A percentile compares a stretch with the other conserved stretches of the same genome.
phyloP scores from a whole-genome alignment of 179 eudicot species.

The Silene noctiflora region DNA sequence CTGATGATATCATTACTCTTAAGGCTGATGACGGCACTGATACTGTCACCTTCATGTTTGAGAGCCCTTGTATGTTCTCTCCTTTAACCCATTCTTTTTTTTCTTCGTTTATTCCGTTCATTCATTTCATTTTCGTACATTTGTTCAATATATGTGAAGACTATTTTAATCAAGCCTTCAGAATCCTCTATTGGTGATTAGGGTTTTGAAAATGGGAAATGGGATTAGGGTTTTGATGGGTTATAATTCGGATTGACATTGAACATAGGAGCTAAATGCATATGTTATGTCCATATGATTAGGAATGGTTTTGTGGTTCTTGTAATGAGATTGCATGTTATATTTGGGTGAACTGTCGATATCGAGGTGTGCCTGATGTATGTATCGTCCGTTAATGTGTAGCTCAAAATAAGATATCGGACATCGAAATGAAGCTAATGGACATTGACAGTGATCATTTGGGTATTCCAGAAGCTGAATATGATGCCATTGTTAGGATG shows the following conservation, averaged over 20 bases:
- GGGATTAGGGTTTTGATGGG: neutral
- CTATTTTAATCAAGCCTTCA: neutral
- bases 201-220: neutral
- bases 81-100: no score
- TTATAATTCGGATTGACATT: no score
- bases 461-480: conserved; percentile 78
- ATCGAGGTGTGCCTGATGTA: neutral
- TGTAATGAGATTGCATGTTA: neutral
- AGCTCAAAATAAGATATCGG: conserved; percentile 77
- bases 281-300: neutral
- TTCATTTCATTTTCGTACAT: neutral
- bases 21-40: conserved; percentile 73
- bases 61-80: conserved; percentile 52
- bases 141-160: neutral
- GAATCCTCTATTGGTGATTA: neutral
- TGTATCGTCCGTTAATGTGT: neutral
- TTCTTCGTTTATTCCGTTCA: neutral
- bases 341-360: no score
- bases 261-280: no score
- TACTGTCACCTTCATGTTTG: conserved; percentile 77
- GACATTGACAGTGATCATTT: conserved; percentile 79
- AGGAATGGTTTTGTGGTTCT: neutral
- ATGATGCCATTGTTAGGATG: conserved; percentile 77
- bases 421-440: conserved; percentile 85
- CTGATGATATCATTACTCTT: conserved; percentile 65